Base-by-base conservation (phyloP, 2,329 filamentous ascomycete genomes). In the Pseudocercospora pini-densiflorae region DNA sequence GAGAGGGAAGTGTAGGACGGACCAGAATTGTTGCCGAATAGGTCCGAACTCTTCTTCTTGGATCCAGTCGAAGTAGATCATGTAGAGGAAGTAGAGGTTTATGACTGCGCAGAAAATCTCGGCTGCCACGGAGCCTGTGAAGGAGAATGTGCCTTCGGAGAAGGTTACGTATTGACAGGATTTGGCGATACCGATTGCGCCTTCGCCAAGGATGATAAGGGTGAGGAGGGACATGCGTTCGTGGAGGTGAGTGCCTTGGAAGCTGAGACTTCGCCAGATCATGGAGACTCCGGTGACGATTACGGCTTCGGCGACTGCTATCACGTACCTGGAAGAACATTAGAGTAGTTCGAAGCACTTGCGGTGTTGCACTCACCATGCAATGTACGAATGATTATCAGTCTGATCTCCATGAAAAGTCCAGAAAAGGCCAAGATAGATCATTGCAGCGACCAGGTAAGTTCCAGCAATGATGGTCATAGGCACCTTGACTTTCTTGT, bases 341-440 rank as follows among this genome's bases (percentile, higher is more conserved):
- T 24, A 24, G 43, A 19, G 5, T 3, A 29, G 58, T 8, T 24
- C 16, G 6, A 24, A 43, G 9, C 16, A 3, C 16, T 43, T 60
- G 10, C 5, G 14, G 23, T 19, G n/a, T 8, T 59, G 12, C 14
- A 19, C 58, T 45, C 19, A 89, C 88, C 87, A 87, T 45, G 81
- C 77, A 59, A 80, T 79, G 77, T 83, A 84, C 4, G 82, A 75
- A 45, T 65, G 62, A 63, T 77, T 76, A 10, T 53, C 49, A 14
- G 23, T 53, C 23, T 19, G 19, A 10, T 61, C 27, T 2, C 65
- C 62, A n/a, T 65, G 29, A 14, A 33, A 45, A 40, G 57, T 68
- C 36, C 73, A 69, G 36, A 71, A 77, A 8, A 78, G 64, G 10
- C 73, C 74, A 1, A 76, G 75, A 31, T 80, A 78, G 3, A 77